These are phyloP conservation scores for Fagopyrum tataricum DNA, from an alignment of 148 eudicot genomes.

Conservation along the genomic window DNA sequence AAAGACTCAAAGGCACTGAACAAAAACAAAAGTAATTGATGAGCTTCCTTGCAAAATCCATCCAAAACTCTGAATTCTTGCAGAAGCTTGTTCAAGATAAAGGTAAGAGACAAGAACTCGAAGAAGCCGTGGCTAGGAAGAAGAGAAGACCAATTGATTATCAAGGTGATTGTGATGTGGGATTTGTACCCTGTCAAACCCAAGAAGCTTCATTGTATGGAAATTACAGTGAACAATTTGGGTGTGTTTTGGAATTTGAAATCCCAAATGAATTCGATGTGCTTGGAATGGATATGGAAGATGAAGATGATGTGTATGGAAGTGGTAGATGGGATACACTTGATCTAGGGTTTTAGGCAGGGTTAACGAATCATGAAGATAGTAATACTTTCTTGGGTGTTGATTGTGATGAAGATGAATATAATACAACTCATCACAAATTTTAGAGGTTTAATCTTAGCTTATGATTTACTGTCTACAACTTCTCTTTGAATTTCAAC, in stretches of 20 bases:
- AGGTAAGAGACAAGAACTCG: constrained; percentile 26
- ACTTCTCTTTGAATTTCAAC: neutral
- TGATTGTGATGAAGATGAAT: neutral
- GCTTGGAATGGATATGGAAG: constrained; percentile 60
- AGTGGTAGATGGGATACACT: constrained; percentile 13
- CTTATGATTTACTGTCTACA: neutral
- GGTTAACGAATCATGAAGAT: constrained; percentile 23
- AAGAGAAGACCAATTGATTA: constrained; percentile 31
- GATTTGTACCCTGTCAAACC: neutral
- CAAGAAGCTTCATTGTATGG: neutral
- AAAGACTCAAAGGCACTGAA: constrained; percentile 31
- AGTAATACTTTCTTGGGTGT: constrained; percentile 9
- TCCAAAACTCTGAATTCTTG: constrained; percentile 34
- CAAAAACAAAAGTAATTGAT: constrained; percentile 39
- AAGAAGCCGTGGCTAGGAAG: constrained; percentile 27
- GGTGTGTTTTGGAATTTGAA: constrained; percentile 55
- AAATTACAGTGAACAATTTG: neutral
- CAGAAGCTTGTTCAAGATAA: constrained; percentile 30
- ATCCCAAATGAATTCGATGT: constrained; percentile 36
- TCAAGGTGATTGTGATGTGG: constrained; percentile 14
- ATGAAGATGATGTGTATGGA: constrained; percentile 22
- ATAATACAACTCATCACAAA: neutral
- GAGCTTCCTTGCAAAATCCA: constrained; percentile 36
- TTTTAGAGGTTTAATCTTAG: neutral
- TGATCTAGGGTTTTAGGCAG: constrained; percentile 41